Conservation (phyloP, 2,329 filamentous ascomycete genomes). For the Clarireedia monteithiana region DNA sequence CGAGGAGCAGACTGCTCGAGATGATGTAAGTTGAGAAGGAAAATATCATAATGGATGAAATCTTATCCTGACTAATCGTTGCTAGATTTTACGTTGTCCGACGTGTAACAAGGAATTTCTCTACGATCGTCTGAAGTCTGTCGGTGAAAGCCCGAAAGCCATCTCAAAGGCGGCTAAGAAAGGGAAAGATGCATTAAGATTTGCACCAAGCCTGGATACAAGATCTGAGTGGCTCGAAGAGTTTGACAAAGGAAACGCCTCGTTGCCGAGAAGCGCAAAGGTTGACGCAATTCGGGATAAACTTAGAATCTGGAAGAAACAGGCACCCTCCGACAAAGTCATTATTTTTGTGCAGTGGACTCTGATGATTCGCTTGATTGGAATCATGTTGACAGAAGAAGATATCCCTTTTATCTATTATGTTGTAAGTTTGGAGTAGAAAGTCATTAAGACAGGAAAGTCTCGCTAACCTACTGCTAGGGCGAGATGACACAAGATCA, state of each 20-base stretch:
- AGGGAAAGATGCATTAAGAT: neutral
- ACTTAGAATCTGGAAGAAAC: neutral
- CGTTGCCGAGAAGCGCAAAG: neutral
- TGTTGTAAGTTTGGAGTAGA: neutral
- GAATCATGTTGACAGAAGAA: neutral
- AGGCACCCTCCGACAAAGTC: neutral
- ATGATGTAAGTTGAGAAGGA: neutral
- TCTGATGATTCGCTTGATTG: neutral
- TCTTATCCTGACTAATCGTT: no score
- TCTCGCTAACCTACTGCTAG: neutral
- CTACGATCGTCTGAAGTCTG: neutral
- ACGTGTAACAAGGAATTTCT: neutral
- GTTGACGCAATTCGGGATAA: neutral
- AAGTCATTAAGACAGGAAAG: no score
- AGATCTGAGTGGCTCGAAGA: slow-evolving; percentile 2
- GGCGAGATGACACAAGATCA: neutral
- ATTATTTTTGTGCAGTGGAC: slow-evolving; percentile 1
- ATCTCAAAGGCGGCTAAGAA: neutral
- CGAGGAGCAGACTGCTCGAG: neutral
- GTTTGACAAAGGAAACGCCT: neutral
- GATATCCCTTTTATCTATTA: neutral
- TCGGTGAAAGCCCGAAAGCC: neutral
- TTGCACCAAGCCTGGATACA: neutral
- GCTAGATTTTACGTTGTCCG: neutral
- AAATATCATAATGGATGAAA: no score